Evolutionary conservation across 2,329 filamentous ascomycete genomes (phyloP), one percentile per base, ranked within the genome.

Genomic region (Beauveria asiatica): DNA sequence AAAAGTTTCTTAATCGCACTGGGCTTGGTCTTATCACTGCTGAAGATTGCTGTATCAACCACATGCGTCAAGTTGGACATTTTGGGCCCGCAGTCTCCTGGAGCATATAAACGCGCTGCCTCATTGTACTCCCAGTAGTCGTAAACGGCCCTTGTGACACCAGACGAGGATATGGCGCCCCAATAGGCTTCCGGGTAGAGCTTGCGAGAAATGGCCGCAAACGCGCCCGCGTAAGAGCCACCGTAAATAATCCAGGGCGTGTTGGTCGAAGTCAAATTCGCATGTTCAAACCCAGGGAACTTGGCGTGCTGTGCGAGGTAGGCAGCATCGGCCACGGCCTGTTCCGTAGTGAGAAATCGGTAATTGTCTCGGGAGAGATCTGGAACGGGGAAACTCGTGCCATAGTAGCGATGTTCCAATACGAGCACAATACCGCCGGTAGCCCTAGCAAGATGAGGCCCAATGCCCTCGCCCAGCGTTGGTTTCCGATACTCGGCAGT

Each of bases 351-450:
- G 67, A 96, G 76, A 75, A 94, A 95, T 1, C 90, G 86, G 63
- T 95, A 74, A 65, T 83, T 92, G 68, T 88, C 75, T 0, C 83
- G 86, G 65, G 74, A 78, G 46, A 93, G 77, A 66, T 92, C 81
- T 1, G 79, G 70, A 0, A 83, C 82, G 0, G 90, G 90, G 58
- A 87, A 85, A 69, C 88, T 92, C 9, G 78, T 80, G 59, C 91
- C 91, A 69, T 96, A 96, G 77, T 95, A 96, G 39, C 91, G 84
- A 69, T 96, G 91, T 74, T 96, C 91, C 2, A 96, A 80, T 45
- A 95, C 82, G 1, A 96, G 87, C 2, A 86, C 90, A 21, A 95
- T 74, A 1, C 91, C 91, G 59, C 85, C 76, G 0, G 88, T 90
- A 1, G 87, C 87, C 65, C 86, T 76, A 5, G 87, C 82, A 23